These are phyloP conservation scores for Populus hybrid DNA, from an alignment of 441 rosid genomes.

Conservation along the genomic window DNA sequence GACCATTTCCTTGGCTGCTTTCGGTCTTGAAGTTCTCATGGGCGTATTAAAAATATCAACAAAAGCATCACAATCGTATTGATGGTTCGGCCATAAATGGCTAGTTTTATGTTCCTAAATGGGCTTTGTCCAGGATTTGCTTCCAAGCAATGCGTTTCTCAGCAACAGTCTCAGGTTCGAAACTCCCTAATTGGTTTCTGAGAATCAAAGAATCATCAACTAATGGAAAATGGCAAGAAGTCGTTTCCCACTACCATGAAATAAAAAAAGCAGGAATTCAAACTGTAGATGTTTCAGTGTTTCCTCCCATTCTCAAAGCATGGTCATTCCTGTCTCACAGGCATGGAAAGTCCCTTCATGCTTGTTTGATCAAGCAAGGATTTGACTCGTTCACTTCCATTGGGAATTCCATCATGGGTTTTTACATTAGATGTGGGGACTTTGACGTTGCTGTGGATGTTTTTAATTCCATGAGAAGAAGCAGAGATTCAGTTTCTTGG, in stretches of 20 bases:
- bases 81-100: neutral
- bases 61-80: neutral
- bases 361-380: conserved; percentile 50
- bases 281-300: conserved; percentile 40
- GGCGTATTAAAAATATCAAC: neutral
- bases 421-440: no score
- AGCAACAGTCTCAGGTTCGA: conserved; percentile 16
- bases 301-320: conserved; percentile 55
- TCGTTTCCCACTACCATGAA: conserved; percentile 36
- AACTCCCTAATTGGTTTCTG: conserved; percentile 31
- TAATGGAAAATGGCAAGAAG: conserved; percentile 53
- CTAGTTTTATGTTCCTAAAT: neutral
- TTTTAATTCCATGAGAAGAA: conserved; percentile 32
- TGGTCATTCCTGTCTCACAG: conserved; percentile 41
- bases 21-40: neutral
- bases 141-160: conserved; percentile 26
- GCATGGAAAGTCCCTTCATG: conserved; percentile 49
- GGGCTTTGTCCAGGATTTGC: neutral
- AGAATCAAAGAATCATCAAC: conserved; percentile 45
- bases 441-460: conserved; percentile 4
- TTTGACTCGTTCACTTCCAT: neutral
- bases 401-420: no score
- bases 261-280: conserved; percentile 35
- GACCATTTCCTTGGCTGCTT: neutral
- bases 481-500: conserved; percentile 67